Conservation (phyloP, 148 eudicot species). For the Mesembryanthemum crystallinum region DNA sequence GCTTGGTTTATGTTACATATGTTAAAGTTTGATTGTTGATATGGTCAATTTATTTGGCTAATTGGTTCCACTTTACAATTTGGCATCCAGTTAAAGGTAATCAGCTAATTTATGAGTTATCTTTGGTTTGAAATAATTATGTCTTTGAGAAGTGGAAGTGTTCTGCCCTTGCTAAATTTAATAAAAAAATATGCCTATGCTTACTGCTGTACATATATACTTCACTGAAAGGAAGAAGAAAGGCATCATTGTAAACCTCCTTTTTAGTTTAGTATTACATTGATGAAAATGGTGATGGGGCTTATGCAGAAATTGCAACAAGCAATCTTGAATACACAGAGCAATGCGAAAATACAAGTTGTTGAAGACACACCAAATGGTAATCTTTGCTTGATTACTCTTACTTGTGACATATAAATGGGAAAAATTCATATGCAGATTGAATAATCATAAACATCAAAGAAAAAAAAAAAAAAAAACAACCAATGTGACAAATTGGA, state of each 20-base stretch:
- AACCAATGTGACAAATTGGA: background rate
- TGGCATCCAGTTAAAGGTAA: background rate
- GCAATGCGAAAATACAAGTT: constrained; percentile 65
- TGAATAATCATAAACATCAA: background rate
- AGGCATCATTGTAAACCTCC: background rate
- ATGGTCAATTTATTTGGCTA: background rate
- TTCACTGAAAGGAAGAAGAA: background rate
- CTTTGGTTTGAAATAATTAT: too few species aligned
- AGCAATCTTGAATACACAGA: constrained; percentile 82
- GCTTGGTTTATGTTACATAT: background rate
- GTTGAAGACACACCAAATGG: constrained; percentile 78
- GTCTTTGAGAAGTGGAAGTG: too few species aligned
- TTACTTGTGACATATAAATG: background rate
- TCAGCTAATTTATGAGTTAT: too few species aligned
- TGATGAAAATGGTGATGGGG: constrained; percentile 5
- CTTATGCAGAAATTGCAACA: constrained; percentile 62
- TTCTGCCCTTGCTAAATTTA: too few species aligned
- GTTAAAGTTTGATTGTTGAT: background rate
- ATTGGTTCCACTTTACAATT: background rate
- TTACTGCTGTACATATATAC: background rate
- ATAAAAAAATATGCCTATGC: background rate
- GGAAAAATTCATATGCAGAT: background rate
- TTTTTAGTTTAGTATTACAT: background rate
- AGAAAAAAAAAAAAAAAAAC: too few species aligned
- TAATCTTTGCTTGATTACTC: constrained; percentile 19